Evolutionary conservation across 352 stramenopile genomes (phyloP).

Genomic region (Phytophthora chlamydospora): DNA sequence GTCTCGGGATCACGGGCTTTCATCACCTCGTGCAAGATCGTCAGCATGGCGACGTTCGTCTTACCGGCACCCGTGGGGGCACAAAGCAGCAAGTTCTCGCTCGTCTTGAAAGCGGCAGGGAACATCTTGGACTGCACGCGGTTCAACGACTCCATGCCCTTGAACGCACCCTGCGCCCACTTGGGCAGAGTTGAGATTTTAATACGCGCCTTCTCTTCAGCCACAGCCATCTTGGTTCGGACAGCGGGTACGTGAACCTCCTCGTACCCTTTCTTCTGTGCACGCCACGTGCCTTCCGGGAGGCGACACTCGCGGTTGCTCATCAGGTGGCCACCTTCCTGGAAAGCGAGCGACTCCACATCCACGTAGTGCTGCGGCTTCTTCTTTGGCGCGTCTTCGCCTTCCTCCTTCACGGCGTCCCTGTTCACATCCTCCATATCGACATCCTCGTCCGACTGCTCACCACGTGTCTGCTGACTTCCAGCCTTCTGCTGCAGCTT

Average conservation of each 20-base stretch:
- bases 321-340: slow-evolving; percentile 97
- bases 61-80: slow-evolving; percentile 99
- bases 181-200: slow-evolving; percentile 93
- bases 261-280: slow-evolving; percentile 98
- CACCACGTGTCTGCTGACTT: slow-evolving; percentile 17
- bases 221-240: slow-evolving; percentile 72
- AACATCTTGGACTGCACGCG: slow-evolving; percentile 99
- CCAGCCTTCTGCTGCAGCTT: slow-evolving; percentile 72
- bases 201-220: slow-evolving; percentile 80
- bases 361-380: slow-evolving; percentile 93
- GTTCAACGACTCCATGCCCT: slow-evolving; percentile 98
- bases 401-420: slow-evolving; percentile 24
- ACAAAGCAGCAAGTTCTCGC: slow-evolving; percentile 98
- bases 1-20: slow-evolving; percentile 87
- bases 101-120: slow-evolving; percentile 89
- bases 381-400: slow-evolving; percentile 40
- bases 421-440: slow-evolving; percentile 53
- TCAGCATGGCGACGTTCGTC: slow-evolving; percentile 98
- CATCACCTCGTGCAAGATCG: slow-evolving; percentile 98
- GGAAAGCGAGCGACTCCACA: slow-evolving; percentile 95
- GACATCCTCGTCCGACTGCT: slow-evolving; percentile 54
- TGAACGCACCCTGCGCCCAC: slow-evolving; percentile 97
- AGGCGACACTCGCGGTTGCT: slow-evolving; percentile 98
- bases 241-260: slow-evolving; percentile 99
- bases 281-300: slow-evolving; percentile 96